A percentile compares a stretch with the other conserved stretches of the same genome.
Evolutionary conservation across 2,329 filamentous ascomycete species (phyloP).

Genomic region (Penicillium sp.): DNA sequence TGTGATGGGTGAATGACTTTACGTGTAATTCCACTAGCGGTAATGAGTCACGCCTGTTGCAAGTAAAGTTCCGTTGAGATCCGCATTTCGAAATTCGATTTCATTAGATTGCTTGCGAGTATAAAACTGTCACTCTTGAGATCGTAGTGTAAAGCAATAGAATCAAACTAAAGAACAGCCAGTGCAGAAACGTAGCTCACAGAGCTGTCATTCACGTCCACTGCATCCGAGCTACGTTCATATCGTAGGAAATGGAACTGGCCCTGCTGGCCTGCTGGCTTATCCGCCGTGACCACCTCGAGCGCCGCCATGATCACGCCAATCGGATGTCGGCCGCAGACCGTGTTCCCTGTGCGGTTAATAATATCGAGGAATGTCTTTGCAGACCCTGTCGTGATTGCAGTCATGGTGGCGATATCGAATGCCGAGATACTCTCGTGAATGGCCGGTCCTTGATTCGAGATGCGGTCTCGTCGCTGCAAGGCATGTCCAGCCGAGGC

Average conservation of each 20-base stretch:
- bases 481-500: slow-evolving; percentile 28
- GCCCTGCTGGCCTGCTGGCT: slow-evolving; percentile 41
- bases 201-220: slow-evolving; percentile 66
- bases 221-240: slow-evolving; percentile 73
- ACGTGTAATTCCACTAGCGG: not conserved
- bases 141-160: not conserved
- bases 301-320: slow-evolving; percentile 86
- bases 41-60: not conserved
- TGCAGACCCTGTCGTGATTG: slow-evolving; percentile 72
- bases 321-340: slow-evolving; percentile 92
- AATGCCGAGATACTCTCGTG: slow-evolving; percentile 78
- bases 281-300: slow-evolving; percentile 53
- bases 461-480: slow-evolving; percentile 31
- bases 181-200: slow-evolving; percentile 96
- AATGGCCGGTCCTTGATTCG: slow-evolving; percentile 51
- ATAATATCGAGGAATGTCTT: slow-evolving; percentile 65
- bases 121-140: not conserved
- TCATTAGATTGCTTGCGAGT: not conserved
- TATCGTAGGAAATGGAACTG: slow-evolving; percentile 79
- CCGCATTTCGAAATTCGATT: not conserved
- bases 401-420: slow-evolving; percentile 77
- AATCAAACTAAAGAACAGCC: slow-evolving; percentile 57
- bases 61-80: not conserved
- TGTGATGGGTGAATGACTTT: not conserved
- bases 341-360: slow-evolving; percentile 73